Evolutionary conservation across 1,284 basidiomycete genomes (phyloP), one percentile per base, ranked within the genome.

Genomic region (Cutaneotrichosporon sp.): DNA sequence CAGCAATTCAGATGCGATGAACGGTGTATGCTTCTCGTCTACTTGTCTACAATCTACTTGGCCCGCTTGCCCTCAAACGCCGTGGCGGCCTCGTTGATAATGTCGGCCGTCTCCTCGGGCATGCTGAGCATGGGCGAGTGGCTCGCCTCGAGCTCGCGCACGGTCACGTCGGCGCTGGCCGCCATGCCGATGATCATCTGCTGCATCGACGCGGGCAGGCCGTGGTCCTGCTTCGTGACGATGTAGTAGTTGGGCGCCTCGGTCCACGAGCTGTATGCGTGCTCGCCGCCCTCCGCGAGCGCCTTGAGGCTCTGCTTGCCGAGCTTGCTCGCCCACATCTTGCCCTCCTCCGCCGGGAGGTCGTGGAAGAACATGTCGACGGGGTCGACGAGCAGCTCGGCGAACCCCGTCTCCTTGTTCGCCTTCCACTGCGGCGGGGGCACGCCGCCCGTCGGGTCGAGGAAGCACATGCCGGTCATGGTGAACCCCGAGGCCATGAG

Each of bases 341-440:
- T 25, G 7, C 18, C 54, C 42, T 55, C 54, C 20, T 46, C 42
- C 8, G 22, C n/a, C 7, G 54, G 54, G 10, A 55, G n/a, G 42
- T 55, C 54, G 54, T 55, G 54, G 54, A 46, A 55, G 42, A 55
- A 55, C 42, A 55, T 31, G 42, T 55, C 54, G 54, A 45, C 42
- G 6, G 54, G 54, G 42, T 55, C 54, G 42, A 33, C 54, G 27
- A 55, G 4, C 3, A 55, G 42, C 18, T 55, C 54, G n/a, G 54
- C 54, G 13, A 46, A 55, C 11, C 54, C 54, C 27, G 42, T 55
- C 9, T 46, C 54, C 43, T 27, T 46, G 42, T 55, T 55, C 4
- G 42, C 54, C 9, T 8, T 13, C 54, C 54, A 55, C 13, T 29
- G 27, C 2, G 54, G 54, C 1, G 54, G 54, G 8, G 54, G 54